A percentile compares a stretch with the other conserved stretches of the same genome.
Conservation (phyloP, 225 moss, liverwort and hornwort species). For the Pseudisothecium myosuroides region DNA sequence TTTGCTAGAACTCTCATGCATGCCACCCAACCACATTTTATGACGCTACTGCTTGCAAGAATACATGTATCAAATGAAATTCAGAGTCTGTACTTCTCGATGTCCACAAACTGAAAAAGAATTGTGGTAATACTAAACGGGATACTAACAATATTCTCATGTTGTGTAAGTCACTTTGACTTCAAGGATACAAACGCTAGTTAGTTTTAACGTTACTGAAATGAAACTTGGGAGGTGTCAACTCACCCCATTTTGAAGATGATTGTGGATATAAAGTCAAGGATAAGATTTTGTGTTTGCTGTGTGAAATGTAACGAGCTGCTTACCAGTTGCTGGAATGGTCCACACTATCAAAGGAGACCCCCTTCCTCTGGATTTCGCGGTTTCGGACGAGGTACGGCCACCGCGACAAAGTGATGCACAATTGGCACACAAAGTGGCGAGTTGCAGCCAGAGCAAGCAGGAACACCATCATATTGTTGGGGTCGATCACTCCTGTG, state of each 20-base stretch:
- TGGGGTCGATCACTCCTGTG: constrained; percentile 4
- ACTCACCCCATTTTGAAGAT: not conserved
- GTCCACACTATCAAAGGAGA: constrained; percentile 62
- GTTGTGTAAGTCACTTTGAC: not conserved
- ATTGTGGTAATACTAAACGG: not conserved
- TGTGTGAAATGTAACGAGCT: not conserved
- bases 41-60: not conserved
- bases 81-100: not conserved
- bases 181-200: too few relatives aligned
- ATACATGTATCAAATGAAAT: not conserved
- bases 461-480: constrained; percentile 12
- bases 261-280: too few relatives aligned
- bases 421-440: constrained; percentile 20
- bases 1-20: not conserved
- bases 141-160: not conserved
- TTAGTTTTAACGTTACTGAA: not conserved
- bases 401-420: constrained; percentile 54
- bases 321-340: constrained; percentile 43
- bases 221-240: not conserved
- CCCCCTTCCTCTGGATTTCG: constrained; percentile 44
- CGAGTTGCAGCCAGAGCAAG: constrained; percentile 14
- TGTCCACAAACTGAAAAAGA: not conserved
- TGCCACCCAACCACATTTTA: not conserved
- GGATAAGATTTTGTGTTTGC: not conserved
- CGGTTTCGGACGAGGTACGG: constrained; percentile 23